Base-by-base conservation (phyloP, 306 rosid species). In the Senna tora region DNA sequence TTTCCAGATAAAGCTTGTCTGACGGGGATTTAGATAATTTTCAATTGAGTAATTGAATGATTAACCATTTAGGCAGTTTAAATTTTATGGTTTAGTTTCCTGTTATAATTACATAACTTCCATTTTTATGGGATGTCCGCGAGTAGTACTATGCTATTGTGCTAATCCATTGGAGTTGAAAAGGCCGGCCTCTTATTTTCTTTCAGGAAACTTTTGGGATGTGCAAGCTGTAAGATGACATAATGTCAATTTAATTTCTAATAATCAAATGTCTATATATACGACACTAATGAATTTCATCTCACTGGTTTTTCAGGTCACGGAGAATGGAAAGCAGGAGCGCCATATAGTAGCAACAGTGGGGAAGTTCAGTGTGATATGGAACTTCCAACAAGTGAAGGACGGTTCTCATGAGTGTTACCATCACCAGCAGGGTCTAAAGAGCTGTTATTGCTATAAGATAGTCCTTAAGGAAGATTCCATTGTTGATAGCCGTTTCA, bases 361-460 rank as follows among this genome's bases (percentile, higher is more conserved):
- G 58, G 99, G 99, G 68, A 95, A 95, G 69, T 95, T 95, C 67
- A 95, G 99, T 16, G 99, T 92, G 82, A 90, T 95, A 50, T 95
- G 99, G 97, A 92, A 95, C 82, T 91, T 95, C 89, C 96, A 89
- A 54, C 99, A 89, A 74, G 93, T 94, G 78, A 91, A 94, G 84
- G 83, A 94, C 28, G 84, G 99, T 43, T 79, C 97, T 15, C 99
- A 94, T 14, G 96, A 89, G 72, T 94, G 99, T 83, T 91, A 94
- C 83, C 91, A 69, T 32, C 77, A 88, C 73, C 99, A 89, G 77
- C 92, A 89, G 75, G 97, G 99, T 65, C 83, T 91, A 39, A 92
- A 91, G 92, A 95, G 97, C 81, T 95, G 99, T 83, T 95, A 89
- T 73, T 95, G 99, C 84, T 92, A 95, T 79, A 91, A 90, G 92